phyloP scores from a whole-genome alignment of 768 basidiomycete species.

The Podaxis mareebaensis region DNA sequence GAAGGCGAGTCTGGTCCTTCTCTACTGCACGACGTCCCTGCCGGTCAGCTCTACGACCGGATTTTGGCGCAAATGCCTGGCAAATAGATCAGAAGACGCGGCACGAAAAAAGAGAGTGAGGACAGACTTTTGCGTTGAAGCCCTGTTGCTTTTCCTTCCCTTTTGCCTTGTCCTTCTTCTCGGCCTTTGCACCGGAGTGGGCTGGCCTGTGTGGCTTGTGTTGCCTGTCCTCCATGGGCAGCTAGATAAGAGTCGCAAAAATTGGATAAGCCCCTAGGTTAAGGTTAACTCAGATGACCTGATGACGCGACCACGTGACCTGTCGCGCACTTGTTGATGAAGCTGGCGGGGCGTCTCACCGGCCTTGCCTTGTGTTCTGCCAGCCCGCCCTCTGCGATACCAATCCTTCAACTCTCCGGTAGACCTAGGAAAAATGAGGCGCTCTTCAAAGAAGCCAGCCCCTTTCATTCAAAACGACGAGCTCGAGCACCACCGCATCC shows the following conservation, averaged over 20 bases:
- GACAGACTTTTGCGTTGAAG: constrained; percentile 86
- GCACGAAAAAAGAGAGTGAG: background rate
- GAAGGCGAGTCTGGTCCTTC: constrained; percentile 89
- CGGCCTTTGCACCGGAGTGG: constrained; percentile 69
- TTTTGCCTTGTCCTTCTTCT: constrained; percentile 75
- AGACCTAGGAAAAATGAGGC: constrained; percentile 29
- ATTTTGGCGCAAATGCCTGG: constrained; percentile 91
- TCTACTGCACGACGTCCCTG: constrained; percentile 92
- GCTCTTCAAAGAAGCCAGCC: constrained; percentile 23
- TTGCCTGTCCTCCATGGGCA: constrained; percentile 65
- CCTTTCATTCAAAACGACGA: constrained; percentile 63
- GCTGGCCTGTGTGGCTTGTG: constrained; percentile 85
- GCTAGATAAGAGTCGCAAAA: background rate
- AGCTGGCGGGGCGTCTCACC: background rate
- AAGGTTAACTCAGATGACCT: constrained; percentile 12
- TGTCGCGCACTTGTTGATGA: constrained; percentile 28
- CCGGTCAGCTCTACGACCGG: constrained; percentile 84
- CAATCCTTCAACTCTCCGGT: constrained; percentile 15
- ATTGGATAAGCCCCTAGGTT: constrained; percentile 6
- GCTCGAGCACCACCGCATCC: constrained; percentile 74
- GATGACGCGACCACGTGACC: constrained; percentile 29
- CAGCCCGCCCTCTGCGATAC: constrained; percentile 27
- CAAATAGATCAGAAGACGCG: constrained; percentile 8
- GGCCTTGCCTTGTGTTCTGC: constrained; percentile 17
- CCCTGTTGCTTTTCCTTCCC: constrained; percentile 71